Evolutionary conservation across 352 stramenopile species (phyloP).

Genomic region (Aphanomyces euteiches): DNA sequence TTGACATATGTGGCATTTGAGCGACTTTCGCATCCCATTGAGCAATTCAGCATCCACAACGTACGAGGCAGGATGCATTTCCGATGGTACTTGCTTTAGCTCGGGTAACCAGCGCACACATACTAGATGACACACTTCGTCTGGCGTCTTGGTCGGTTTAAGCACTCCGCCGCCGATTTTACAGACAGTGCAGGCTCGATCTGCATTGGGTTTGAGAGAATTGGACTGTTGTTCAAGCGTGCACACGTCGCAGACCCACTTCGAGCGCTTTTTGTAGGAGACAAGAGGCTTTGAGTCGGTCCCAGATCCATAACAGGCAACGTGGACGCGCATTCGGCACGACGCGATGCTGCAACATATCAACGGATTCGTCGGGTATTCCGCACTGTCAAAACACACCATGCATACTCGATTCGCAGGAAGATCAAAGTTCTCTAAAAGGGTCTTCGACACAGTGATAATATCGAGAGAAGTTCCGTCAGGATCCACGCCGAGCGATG

Average conservation of each 20-base stretch:
- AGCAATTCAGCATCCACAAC: slow-evolving; percentile 59
- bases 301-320: slow-evolving; percentile 65
- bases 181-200: slow-evolving; percentile 51
- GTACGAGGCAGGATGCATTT: slow-evolving; percentile 47
- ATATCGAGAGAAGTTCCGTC: slow-evolving; percentile 12
- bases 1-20: slow-evolving; percentile 82
- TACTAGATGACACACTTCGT: slow-evolving; percentile 77
- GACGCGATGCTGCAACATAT: slow-evolving; percentile 44
- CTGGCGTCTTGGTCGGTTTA: slow-evolving; percentile 52
- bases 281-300: slow-evolving; percentile 31
- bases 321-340: slow-evolving; percentile 65
- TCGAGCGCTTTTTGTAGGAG: slow-evolving; percentile 38
- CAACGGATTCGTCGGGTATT: slow-evolving; percentile 58
- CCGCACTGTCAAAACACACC: slow-evolving; percentile 67
- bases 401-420: slow-evolving; percentile 26
- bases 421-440: slow-evolving; percentile 8
- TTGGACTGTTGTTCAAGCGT: slow-evolving; percentile 2
- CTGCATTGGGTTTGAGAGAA: slow-evolving; percentile 13
- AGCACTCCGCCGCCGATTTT: slow-evolving; percentile 75
- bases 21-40: slow-evolving; percentile 57
- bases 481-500: background rate
- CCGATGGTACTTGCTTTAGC: slow-evolving; percentile 63
- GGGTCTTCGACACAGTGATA: slow-evolving; percentile 3
- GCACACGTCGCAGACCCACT: slow-evolving; percentile 72
- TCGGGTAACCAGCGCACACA: slow-evolving; percentile 87